phyloP scores from a whole-genome alignment of 2,329 filamentous ascomycete species.

The Thermoascus crustaceus region DNA sequence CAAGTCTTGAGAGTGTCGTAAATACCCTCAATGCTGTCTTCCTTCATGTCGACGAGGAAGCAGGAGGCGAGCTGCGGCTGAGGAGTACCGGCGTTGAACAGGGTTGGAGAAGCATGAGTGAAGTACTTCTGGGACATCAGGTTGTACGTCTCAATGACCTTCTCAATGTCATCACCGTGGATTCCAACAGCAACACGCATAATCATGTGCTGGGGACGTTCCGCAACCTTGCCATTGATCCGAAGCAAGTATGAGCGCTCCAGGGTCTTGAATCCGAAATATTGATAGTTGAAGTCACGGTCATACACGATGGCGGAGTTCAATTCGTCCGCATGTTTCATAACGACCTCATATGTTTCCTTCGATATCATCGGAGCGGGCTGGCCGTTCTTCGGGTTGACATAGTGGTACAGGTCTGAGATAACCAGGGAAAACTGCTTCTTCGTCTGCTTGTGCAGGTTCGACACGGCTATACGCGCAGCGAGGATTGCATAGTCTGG shows the following conservation, averaged over 20 bases:
- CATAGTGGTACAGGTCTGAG: constrained; percentile 85
- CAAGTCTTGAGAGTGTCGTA: constrained; percentile 99
- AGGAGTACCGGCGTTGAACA: constrained; percentile 96
- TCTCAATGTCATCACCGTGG: constrained; percentile 90
- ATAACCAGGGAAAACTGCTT: constrained; percentile 98
- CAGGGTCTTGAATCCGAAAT: constrained; percentile 98
- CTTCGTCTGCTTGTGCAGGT: constrained; percentile 99
- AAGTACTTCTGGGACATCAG: constrained; percentile 99
- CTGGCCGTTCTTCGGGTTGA: constrained; percentile 85
- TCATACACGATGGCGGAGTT: constrained; percentile 99
- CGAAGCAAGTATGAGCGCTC: constrained; percentile 96
- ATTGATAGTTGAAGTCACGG: constrained; percentile 99
- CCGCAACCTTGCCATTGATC: constrained; percentile 89
- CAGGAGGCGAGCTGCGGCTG: constrained; percentile 92
- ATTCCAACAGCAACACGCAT: constrained; percentile 98
- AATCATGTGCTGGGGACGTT: constrained; percentile 98
- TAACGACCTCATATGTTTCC: constrained; percentile 82
- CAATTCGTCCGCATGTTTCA: constrained; percentile 92
- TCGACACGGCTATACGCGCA: constrained; percentile 96
- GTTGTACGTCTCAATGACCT: constrained; percentile 94
- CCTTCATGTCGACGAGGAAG: constrained; percentile 99
- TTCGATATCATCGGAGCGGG: constrained; percentile 91
- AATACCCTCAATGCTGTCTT: constrained; percentile 98
- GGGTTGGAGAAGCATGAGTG: constrained; percentile 92
- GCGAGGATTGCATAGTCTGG: constrained; percentile 98